Conservation (phyloP, 768 basidiomycete species). For the Phallus indusiatus region DNA sequence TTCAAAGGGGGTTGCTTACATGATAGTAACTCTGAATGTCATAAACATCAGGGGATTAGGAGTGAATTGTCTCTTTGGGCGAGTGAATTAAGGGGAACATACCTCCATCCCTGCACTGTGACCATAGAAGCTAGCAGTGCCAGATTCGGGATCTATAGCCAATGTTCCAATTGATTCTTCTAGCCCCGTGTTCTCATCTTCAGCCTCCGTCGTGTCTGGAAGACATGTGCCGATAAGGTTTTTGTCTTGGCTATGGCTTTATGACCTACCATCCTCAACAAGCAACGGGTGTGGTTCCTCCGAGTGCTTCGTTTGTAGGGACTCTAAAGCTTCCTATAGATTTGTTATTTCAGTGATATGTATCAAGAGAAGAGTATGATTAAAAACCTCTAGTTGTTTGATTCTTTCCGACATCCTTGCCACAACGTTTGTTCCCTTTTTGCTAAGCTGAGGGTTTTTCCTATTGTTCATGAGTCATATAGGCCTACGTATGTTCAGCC, state of each 20-base stretch:
- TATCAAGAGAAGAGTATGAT: background rate
- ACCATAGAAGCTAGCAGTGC: background rate
- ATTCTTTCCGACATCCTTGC: background rate
- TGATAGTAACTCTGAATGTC: background rate
- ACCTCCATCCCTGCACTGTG: slow-evolving; percentile 8
- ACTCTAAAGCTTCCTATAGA: background rate
- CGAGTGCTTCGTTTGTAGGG: slow-evolving; percentile 1
- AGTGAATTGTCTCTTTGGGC: background rate
- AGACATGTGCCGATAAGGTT: background rate
- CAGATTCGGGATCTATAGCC: slow-evolving; percentile 1
- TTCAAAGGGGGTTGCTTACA: background rate
- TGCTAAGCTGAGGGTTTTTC: background rate
- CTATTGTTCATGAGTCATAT: background rate
- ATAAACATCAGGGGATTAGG: background rate
- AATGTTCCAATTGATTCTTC: slow-evolving; percentile 4
- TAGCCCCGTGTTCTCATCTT: background rate
- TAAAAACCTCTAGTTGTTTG: background rate
- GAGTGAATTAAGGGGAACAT: background rate
- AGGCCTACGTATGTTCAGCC: background rate
- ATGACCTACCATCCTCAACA: background rate
- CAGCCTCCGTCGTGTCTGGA: background rate
- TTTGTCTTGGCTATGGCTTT: background rate
- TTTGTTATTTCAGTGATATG: background rate
- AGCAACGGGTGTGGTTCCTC: slow-evolving; percentile 1
- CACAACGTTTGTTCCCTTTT: background rate